Evolutionary conservation across 2,329 filamentous ascomycete species (phyloP), one percentile per base, ranked within the genome.

Genomic region (Colletotrichum euphorbiae): DNA sequence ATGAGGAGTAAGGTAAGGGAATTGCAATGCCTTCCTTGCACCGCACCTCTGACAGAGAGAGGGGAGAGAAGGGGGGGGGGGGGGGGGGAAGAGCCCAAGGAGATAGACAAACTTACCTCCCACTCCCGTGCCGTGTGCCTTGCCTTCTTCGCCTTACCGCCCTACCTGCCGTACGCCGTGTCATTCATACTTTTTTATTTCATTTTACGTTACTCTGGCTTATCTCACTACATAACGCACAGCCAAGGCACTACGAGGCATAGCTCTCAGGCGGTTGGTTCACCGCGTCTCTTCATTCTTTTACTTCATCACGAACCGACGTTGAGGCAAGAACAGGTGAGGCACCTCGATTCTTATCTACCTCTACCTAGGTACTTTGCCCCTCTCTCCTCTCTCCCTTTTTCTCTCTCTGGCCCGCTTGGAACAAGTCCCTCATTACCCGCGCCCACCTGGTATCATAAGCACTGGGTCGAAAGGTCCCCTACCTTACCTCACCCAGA

Each of bases 1-100:
- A 46, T 59, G 54, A 68, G 65, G 54, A 68, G 54, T 59, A 65
- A 43, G 65, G 54, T 59, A 59, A 43, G 24, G 24, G 4, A 24
- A 24, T 58, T 59, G 58, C 43, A 11, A 58, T 51, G 55, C 24
- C 52, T 58, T 58, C 55, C 55, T 46, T 54, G 51, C 51, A 54
- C 51, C 51, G 24, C 51, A 36, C 51, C 51, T 24, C 4, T 24
- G 4, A 4, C 33, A 33, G 17, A 24, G 19, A 11, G 19, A 7
- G 31, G 9, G 15, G 33, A 40, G 31, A 4, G 3, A 5, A 5
- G 4, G 24, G 24, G 5, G 3, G 33, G 21, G 31, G 24, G 3
- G 4, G 4, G 4, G 24, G 24, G 5, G 3, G 3, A 38, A 40
- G 33, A 54, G 33, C 31, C 6, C 31, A 8, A 54, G 33, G 11